Evolutionary conservation across 345 rosid genomes (phyloP).

Genomic region (Salix arbutifolia): DNA sequence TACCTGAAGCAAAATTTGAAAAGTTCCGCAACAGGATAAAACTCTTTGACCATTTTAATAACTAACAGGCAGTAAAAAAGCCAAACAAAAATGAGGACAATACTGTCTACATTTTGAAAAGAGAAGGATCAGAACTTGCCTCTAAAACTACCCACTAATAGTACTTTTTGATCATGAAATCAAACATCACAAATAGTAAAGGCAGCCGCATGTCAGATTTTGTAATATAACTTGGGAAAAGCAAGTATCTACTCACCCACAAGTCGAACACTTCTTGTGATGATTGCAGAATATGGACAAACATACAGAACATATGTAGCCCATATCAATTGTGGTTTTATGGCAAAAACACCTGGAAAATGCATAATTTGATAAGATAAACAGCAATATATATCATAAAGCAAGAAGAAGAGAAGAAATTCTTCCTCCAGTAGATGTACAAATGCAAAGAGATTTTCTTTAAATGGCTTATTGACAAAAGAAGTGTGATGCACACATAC

Average conservation of each 20-base stretch:
- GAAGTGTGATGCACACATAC: not conserved
- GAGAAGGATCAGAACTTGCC: no score
- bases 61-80: not conserved
- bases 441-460: not conserved
- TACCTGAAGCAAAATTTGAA: no score
- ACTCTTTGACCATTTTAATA: not conserved
- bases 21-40: no score
- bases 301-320: constrained; percentile 90
- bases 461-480: not conserved
- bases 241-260: constrained; percentile 57
- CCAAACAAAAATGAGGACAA: no score
- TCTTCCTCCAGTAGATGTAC: not conserved
- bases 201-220: not conserved
- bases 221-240: constrained; percentile 2
- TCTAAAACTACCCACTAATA: not conserved
- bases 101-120: no score
- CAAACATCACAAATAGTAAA: not conserved
- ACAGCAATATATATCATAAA: not conserved
- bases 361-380: constrained; percentile 9
- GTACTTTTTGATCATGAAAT: not conserved
- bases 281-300: constrained; percentile 90
- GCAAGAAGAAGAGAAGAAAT: no score
- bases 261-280: constrained; percentile 85
- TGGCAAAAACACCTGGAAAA: constrained; percentile 92
- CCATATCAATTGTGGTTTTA: constrained; percentile 90